Evolutionary conservation across 768 basidiomycete genomes (phyloP), one percentile per base, ranked within the genome.

Genomic region (Podaxis mareebaensis): DNA sequence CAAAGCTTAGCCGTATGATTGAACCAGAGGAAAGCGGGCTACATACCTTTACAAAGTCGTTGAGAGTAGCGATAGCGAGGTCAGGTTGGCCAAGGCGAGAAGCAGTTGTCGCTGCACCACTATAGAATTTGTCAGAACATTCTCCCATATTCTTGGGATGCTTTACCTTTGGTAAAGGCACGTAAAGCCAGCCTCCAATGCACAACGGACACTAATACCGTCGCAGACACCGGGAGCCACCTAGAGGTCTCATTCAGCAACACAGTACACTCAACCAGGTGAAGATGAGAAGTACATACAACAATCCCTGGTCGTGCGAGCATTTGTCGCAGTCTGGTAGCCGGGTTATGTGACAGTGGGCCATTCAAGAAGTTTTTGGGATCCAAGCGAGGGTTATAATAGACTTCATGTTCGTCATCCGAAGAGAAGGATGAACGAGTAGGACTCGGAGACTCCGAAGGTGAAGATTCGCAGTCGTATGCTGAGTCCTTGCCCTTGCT

Each of bases 151-250:
- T 42, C 4, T 12, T 46, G 24, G 3, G 42, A 26, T 39, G 15
- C 66, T 69, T 22, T 39, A 87, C 86, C 86, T 91, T 75, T 92
- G 91, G 72, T 92, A 93, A 61, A 92, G 65, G 67, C 90, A 92
- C 26, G 82, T 79, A 67, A 92, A 93, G 20, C 91, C 91, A 40
- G 90, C 89, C 75, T 93, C 91, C 6, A 92, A 74, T 7, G 91
- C 91, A 66, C 90, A 90, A 33, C 91, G 82, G 10, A 90, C 90
- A 68, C 88, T 90, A 69, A 93, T 92, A 55, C 89, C 90, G 61
- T 91, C 90, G 61, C 90, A 90, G 48, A 91, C 87, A 48, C 90
- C 90, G n/a, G 89, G 90, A 2, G 89, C 90, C 67, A 90, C 74
- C 89, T 90, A 49, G 11, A 24, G 11, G 22, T 12, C 17, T 61